These are phyloP conservation scores for Thielaviopsis punctulata DNA, from an alignment of 2,329 filamentous ascomycete genomes.

Conservation along the genomic window DNA sequence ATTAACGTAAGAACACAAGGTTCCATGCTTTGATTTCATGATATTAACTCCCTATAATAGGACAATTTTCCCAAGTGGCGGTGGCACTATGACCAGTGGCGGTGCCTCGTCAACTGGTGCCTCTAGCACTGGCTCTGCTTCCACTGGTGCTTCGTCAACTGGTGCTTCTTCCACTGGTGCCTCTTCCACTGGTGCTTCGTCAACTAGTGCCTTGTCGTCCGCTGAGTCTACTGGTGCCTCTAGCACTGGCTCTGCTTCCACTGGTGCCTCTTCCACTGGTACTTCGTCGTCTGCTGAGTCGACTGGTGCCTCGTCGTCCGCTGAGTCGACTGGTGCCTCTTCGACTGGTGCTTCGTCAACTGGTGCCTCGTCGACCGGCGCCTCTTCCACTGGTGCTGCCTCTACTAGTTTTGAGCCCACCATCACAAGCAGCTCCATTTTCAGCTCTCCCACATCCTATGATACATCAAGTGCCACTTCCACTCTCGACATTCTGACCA, in stretches of 20 bases:
- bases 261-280: not conserved
- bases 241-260: not conserved
- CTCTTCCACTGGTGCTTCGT: not conserved
- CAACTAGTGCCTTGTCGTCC: not conserved
- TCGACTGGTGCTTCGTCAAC: not conserved
- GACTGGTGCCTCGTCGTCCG: not conserved
- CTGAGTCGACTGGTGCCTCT: not conserved
- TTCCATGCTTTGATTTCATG: not conserved
- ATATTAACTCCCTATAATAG: not conserved
- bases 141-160: not conserved
- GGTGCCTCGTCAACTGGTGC: not conserved
- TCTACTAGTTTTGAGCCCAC: not conserved
- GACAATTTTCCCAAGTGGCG: not conserved
- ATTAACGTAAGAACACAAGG: conserved; percentile 2
- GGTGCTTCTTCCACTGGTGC: not conserved
- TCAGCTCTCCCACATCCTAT: not conserved
- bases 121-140: not conserved
- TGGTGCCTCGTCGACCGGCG: no score
- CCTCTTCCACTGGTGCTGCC: not conserved
- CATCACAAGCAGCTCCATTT: no score
- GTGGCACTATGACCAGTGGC: not conserved
- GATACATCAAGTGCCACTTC: not conserved
- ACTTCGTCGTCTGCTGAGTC: not conserved
- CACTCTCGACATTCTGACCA: not conserved
- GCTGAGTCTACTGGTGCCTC: not conserved